These are phyloP conservation scores for Tetrastigma voinierianum DNA, from an alignment of 164 flowering plant genomes.

Conservation along the genomic window DNA sequence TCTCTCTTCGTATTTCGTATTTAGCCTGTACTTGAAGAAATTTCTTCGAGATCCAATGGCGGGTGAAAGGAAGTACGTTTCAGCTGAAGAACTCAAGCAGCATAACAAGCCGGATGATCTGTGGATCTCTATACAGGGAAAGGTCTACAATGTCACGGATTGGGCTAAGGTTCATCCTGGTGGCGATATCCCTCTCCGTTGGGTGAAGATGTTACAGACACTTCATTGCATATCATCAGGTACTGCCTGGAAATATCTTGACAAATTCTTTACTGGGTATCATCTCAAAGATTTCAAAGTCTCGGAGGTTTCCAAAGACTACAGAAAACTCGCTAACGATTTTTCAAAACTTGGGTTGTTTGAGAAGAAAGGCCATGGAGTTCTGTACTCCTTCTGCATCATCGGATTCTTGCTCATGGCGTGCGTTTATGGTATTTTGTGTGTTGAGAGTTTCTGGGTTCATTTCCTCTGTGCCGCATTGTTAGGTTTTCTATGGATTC, in stretches of 20 bases:
- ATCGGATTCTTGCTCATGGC: slow-evolving; percentile 20
- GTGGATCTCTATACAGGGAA: slow-evolving; percentile 21
- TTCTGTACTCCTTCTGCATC: neutral
- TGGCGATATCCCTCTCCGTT: slow-evolving; percentile 9
- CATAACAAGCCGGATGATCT: slow-evolving; percentile 10
- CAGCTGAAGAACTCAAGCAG: slow-evolving; percentile 3
- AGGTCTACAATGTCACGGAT: slow-evolving; percentile 14
- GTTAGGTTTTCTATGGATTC: slow-evolving; percentile 59
- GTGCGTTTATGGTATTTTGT: slow-evolving; percentile 42
- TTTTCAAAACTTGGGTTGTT: slow-evolving; percentile 14
- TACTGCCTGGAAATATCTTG: slow-evolving; percentile 11
- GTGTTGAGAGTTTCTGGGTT: slow-evolving; percentile 21
- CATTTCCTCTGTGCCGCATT: slow-evolving; percentile 43
- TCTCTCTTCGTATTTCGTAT: neutral
- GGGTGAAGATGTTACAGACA: slow-evolving; percentile 19
- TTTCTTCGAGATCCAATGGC: too few relatives aligned
- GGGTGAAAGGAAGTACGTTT: slow-evolving; percentile 1
- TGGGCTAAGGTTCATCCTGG: slow-evolving; percentile 16
- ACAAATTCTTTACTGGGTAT: slow-evolving; percentile 11
- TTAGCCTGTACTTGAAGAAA: too few relatives aligned
- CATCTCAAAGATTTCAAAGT: slow-evolving; percentile 11
- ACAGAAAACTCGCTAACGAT: slow-evolving; percentile 11
- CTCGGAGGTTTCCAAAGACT: slow-evolving; percentile 14
- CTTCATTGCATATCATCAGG: slow-evolving; percentile 15
- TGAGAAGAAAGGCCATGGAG: slow-evolving; percentile 13